phyloP scores from a whole-genome alignment of 208 protist species.

The Wallacemonas sp. region DNA sequence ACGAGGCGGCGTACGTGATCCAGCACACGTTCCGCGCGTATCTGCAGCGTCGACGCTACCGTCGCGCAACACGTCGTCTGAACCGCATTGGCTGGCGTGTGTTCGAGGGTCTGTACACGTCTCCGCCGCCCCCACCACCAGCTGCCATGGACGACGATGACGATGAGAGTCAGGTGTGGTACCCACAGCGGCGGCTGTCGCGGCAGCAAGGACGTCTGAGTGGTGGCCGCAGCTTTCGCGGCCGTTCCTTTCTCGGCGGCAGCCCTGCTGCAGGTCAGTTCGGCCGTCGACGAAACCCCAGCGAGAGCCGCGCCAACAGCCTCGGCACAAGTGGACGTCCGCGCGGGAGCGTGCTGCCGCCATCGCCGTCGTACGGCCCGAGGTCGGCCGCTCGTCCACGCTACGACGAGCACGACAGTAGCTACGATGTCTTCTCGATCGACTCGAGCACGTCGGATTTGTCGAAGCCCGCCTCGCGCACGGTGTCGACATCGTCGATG shows the following conservation, averaged over 20 bases:
- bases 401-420: no score
- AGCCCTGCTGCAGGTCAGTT: no score
- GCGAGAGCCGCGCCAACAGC: no score
- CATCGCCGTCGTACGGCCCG: no score
- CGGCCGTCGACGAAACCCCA: no score
- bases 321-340: no score
- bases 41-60: conserved; percentile 29
- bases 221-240: no score
- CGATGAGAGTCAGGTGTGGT: not conserved
- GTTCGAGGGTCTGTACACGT: conserved; percentile 3
- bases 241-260: no score
- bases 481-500: not conserved
- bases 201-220: no score
- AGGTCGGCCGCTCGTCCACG: no score
- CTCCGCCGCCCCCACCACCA: not conserved
- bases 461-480: conserved; percentile 3
- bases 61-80: conserved; percentile 27
- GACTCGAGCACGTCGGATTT: conserved; percentile 2
- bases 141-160: not conserved
- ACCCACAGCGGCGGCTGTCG: not conserved
- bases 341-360: no score
- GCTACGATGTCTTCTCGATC: conserved; percentile 14
- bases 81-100: conserved; percentile 7
- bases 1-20: conserved; percentile 66
- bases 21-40: conserved; percentile 57